Evolutionary conservation across 108 stramenopile genomes (phyloP).

Genomic region (Fragilariopsis cylindrus): DNA sequence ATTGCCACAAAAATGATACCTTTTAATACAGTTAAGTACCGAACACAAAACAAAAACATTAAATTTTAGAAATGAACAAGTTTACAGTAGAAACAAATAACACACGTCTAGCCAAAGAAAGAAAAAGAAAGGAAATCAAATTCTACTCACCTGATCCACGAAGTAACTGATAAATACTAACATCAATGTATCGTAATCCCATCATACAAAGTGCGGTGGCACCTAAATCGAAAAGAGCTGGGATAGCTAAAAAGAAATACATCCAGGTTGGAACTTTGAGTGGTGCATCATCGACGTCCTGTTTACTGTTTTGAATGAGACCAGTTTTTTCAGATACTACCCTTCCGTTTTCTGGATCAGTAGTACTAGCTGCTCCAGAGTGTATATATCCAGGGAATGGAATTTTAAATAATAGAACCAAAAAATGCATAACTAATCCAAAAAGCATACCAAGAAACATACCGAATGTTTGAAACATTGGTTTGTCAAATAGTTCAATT

Average conservation of each 20-base stretch:
- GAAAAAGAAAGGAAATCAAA: background rate
- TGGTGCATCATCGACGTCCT: conserved; percentile 10
- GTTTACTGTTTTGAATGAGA: conserved; percentile 18
- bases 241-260: conserved; percentile 86
- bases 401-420: conserved; percentile 64
- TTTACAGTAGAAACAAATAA: background rate
- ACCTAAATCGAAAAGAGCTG: conserved; percentile 80
- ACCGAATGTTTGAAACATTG: conserved; percentile 72
- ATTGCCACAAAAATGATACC: conserved; percentile 91
- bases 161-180: conserved; percentile 86
- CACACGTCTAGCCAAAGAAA: background rate
- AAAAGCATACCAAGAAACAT: conserved; percentile 93
- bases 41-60: background rate
- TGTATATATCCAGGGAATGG: conserved; percentile 86
- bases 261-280: conserved; percentile 63
- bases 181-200: conserved; percentile 84
- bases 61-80: background rate
- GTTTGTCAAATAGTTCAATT: conserved; percentile 69
- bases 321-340: conserved; percentile 7
- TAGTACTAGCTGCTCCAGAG: background rate
- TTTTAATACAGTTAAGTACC: background rate
- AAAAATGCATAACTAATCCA: conserved; percentile 78
- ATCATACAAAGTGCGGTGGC: conserved; percentile 93
- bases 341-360: conserved; percentile 5
- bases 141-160: conserved; percentile 60